These are phyloP conservation scores for Grosmannia huntii DNA, from an alignment of 2,329 filamentous ascomycete species.

Conservation along the genomic window DNA sequence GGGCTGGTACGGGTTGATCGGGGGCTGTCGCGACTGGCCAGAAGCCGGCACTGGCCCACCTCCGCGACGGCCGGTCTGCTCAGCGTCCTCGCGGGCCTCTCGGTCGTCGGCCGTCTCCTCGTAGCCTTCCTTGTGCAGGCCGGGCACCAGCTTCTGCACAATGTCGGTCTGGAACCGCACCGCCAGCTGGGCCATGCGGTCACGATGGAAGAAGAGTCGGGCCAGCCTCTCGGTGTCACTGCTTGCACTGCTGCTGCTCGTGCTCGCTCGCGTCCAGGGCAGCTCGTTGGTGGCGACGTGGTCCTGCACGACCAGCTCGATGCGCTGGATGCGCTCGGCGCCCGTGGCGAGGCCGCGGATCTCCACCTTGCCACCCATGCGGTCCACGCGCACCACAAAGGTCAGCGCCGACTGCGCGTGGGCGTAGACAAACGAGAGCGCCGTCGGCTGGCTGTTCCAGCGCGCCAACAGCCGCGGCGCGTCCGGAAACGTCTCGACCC, in stretches of 20 bases:
- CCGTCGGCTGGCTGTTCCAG: conserved; percentile 66
- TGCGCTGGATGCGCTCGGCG: conserved; percentile 66
- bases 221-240: conserved; percentile 21
- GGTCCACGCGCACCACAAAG: conserved; percentile 69
- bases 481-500: neutral
- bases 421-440: conserved; percentile 74
- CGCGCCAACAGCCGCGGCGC: conserved; percentile 51
- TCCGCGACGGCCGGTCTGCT: conserved; percentile 25
- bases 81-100: conserved; percentile 28
- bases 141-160: conserved; percentile 71
- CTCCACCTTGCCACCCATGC: conserved; percentile 73
- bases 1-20: conserved; percentile 50
- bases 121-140: conserved; percentile 66
- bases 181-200: conserved; percentile 55
- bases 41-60: conserved; percentile 4
- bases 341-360: conserved; percentile 67
- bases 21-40: conserved; percentile 17
- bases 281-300: conserved; percentile 51
- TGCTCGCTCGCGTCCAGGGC: conserved; percentile 29
- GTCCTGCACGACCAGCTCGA: conserved; percentile 64
- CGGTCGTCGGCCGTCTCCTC: conserved; percentile 33
- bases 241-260: too few relatives aligned
- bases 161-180: conserved; percentile 63
- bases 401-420: conserved; percentile 77
- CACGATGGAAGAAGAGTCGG: conserved; percentile 60